Percentiles rank a stretch among this genome's conserved stretches.
phyloP scores from a whole-genome alignment of 148 eudicot species.

The Simmondsia chinensis region DNA sequence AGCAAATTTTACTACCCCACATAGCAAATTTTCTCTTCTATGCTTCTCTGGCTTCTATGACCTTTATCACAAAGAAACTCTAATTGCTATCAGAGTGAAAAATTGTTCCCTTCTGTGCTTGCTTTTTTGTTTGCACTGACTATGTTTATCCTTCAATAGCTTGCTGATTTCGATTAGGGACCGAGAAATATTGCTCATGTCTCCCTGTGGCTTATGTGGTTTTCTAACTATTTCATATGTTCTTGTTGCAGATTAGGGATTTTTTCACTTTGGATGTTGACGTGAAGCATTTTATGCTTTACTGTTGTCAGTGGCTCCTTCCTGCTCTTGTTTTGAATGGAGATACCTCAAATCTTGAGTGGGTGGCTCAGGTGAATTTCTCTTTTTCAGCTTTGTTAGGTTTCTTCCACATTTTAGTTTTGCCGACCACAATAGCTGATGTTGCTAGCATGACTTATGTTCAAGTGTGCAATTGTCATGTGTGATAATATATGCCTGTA shows the following conservation, averaged over 20 bases:
- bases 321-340: conserved; percentile 78
- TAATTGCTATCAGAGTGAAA: no score
- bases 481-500: no score
- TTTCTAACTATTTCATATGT: background rate
- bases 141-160: no score
- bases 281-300: conserved; percentile 60
- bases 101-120: no score
- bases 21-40: no score
- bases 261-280: conserved; percentile 72
- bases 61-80: no score
- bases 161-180: no score
- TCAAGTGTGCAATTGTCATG: no score
- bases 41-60: no score
- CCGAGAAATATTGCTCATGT: background rate
- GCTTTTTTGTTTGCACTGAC: no score
- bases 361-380: conserved; percentile 59
- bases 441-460: background rate
- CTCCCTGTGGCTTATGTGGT: background rate
- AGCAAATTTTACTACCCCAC: no score
- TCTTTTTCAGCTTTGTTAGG: background rate
- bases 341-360: conserved; percentile 47
- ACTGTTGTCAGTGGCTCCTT: conserved; percentile 89
- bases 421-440: background rate
- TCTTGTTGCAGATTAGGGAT: conserved; percentile 60
- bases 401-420: background rate